Conservation (phyloP, 768 basidiomycete genomes). For the Coprinopsis cinerea region DNA sequence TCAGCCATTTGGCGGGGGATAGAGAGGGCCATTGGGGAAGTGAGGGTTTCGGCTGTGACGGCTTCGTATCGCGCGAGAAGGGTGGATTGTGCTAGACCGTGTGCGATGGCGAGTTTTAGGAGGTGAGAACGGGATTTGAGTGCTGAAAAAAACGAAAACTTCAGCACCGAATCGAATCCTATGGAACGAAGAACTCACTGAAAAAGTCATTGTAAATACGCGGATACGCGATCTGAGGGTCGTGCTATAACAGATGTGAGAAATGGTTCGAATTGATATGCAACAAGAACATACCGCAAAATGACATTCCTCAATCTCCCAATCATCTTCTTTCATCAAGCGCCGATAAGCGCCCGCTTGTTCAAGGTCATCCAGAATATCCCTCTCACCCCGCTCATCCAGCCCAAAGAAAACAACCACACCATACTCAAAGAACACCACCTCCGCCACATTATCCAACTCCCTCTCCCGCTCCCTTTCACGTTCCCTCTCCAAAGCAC, state of each 20-base stretch:
- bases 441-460: slow-evolving; percentile 58
- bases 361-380: slow-evolving; percentile 79
- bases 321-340: slow-evolving; percentile 56
- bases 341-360: slow-evolving; percentile 65
- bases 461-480: slow-evolving; percentile 19
- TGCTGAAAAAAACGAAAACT: slow-evolving; percentile 37
- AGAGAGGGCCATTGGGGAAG: slow-evolving; percentile 66
- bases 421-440: slow-evolving; percentile 80
- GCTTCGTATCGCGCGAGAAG: slow-evolving; percentile 86
- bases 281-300: slow-evolving; percentile 52
- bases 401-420: slow-evolving; percentile 92
- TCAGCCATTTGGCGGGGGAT: slow-evolving; percentile 81
- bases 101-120: slow-evolving; percentile 88
- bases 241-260: slow-evolving; percentile 50
- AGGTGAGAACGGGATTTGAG: slow-evolving; percentile 89
- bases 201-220: slow-evolving; percentile 96
- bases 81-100: slow-evolving; percentile 92
- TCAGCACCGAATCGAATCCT: no score
- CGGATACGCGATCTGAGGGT: slow-evolving; percentile 76
- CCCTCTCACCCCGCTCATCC: slow-evolving; percentile 68
- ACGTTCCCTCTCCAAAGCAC: slow-evolving; percentile 13
- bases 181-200: slow-evolving; percentile 47
- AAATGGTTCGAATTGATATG: slow-evolving; percentile 3
- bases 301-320: slow-evolving; percentile 94
- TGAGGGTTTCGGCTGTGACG: slow-evolving; percentile 70